Evolutionary conservation across 768 basidiomycete species (phyloP).

Genomic region (Coprinopsis cinerea): DNA sequence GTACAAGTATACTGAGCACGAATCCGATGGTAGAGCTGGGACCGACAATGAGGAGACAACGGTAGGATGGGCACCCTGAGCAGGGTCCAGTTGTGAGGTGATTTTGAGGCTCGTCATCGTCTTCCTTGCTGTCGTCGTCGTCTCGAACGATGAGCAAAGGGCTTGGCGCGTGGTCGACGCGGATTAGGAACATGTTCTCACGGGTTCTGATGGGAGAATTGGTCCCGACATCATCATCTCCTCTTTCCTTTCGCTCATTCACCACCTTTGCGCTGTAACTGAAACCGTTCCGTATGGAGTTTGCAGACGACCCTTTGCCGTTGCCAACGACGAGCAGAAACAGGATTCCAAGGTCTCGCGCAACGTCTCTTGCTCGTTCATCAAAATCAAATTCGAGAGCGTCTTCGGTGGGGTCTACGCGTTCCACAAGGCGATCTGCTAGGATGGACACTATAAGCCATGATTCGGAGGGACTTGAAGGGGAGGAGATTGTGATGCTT

Average conservation of each 20-base stretch:
- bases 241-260: no score
- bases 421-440: no score
- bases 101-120: slow-evolving; percentile 10
- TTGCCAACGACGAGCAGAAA: slow-evolving; percentile 3
- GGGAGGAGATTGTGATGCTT: no score
- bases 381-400: neutral
- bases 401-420: neutral
- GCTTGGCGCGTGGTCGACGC: no score
- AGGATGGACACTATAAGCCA: no score
- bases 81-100: slow-evolving; percentile 23
- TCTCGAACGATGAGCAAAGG: no score
- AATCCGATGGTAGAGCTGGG: slow-evolving; percentile 5
- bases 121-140: no score
- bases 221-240: no score
- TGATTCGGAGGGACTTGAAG: no score
- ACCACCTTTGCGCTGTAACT: neutral
- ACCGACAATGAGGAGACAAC: slow-evolving; percentile 25
- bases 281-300: neutral
- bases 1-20: slow-evolving; percentile 35
- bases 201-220: no score
- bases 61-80: slow-evolving; percentile 34
- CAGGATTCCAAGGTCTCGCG: slow-evolving; percentile 4
- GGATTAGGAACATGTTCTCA: no score
- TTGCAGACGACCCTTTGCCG: neutral
- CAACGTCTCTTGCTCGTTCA: slow-evolving; percentile 1